Evolutionary conservation across 768 basidiomycete genomes (phyloP).

Genomic region (Tephrocybe sp.): DNA sequence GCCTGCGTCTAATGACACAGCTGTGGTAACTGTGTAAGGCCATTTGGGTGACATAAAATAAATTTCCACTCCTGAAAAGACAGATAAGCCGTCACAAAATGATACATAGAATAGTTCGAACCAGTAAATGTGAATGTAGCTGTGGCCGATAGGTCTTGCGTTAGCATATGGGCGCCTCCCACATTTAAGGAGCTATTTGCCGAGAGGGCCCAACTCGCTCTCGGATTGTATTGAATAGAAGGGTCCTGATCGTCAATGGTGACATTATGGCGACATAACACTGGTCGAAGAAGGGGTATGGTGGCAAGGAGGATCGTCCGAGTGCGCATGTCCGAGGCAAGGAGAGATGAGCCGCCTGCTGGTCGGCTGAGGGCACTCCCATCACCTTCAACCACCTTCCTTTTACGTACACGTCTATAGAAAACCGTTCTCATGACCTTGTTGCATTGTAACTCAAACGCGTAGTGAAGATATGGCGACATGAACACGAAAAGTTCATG

Average conservation of each 20-base stretch:
- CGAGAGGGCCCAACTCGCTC: slow-evolving; percentile 28
- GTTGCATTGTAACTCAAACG: no score
- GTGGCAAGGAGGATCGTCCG: slow-evolving; percentile 12
- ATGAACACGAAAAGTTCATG: no score
- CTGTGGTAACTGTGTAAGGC: slow-evolving; percentile 43
- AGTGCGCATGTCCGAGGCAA: slow-evolving; percentile 16
- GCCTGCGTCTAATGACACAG: slow-evolving; percentile 37
- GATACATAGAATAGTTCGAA: slow-evolving; percentile 17
- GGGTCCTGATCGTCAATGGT: slow-evolving; percentile 31
- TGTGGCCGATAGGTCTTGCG: slow-evolving; percentile 25
- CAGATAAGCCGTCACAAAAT: background rate
- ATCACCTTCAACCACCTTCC: slow-evolving; percentile 1
- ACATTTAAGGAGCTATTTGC: slow-evolving; percentile 30
- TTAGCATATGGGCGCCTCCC: slow-evolving; percentile 28
- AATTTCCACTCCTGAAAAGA: slow-evolving; percentile 36
- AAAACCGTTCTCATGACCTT: background rate
- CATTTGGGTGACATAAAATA: slow-evolving; percentile 43
- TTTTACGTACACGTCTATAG: slow-evolving; percentile 6
- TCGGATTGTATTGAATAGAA: slow-evolving; percentile 29
- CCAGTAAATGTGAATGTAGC: slow-evolving; percentile 44
- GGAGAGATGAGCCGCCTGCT: background rate
- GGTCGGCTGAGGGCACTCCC: slow-evolving; percentile 4
- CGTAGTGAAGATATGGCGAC: no score
- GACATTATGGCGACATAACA: slow-evolving; percentile 26
- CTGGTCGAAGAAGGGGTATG: slow-evolving; percentile 11